Percentiles rank a stretch among this genome's conserved stretches.
These are phyloP conservation scores for Fusarium floridanum DNA, from an alignment of 2,329 filamentous ascomycete species.

Conservation along the genomic window DNA sequence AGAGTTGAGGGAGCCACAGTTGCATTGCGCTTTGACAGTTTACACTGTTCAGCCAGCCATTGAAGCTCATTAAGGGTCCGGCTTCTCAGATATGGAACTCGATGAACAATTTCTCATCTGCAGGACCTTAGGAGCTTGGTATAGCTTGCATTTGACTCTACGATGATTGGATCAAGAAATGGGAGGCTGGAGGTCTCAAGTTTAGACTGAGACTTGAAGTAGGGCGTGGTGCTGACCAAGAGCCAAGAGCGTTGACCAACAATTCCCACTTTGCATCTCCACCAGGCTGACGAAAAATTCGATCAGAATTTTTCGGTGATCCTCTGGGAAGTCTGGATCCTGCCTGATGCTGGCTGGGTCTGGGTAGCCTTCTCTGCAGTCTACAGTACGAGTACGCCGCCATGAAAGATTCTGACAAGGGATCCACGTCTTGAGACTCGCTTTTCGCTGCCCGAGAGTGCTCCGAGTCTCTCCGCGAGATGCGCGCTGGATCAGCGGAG, in stretches of 20 bases:
- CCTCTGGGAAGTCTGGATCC: conserved; percentile 1
- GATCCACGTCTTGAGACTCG: conserved; percentile 36
- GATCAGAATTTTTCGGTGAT: conserved; percentile 32
- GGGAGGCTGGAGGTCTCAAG: background rate
- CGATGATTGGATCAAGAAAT: conserved; percentile 6
- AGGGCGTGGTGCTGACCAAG: conserved; percentile 30
- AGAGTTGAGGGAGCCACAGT: conserved; percentile 8
- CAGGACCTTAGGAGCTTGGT: background rate
- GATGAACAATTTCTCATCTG: background rate
- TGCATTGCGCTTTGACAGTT: conserved; percentile 14
- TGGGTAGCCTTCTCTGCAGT: conserved; percentile 6
- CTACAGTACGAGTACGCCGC: background rate
- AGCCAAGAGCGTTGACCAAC: conserved; percentile 17
- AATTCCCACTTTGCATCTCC: conserved; percentile 36
- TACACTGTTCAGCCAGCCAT: conserved; percentile 15
- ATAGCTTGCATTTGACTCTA: background rate
- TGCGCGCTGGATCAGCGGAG: conserved; percentile 6
- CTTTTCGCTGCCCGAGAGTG: conserved; percentile 23
- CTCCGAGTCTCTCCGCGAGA: conserved; percentile 43
- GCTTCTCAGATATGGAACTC: background rate
- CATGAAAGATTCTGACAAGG: conserved; percentile 23
- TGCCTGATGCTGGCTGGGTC: background rate
- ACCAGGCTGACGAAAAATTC: conserved; percentile 26
- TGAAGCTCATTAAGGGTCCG: conserved; percentile 1
- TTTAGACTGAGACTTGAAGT: conserved; percentile 6